Evolutionary conservation across 2,329 filamentous ascomycete genomes (phyloP).

Genomic region (Ophiocordyceps polyrhachis-furcata): DNA sequence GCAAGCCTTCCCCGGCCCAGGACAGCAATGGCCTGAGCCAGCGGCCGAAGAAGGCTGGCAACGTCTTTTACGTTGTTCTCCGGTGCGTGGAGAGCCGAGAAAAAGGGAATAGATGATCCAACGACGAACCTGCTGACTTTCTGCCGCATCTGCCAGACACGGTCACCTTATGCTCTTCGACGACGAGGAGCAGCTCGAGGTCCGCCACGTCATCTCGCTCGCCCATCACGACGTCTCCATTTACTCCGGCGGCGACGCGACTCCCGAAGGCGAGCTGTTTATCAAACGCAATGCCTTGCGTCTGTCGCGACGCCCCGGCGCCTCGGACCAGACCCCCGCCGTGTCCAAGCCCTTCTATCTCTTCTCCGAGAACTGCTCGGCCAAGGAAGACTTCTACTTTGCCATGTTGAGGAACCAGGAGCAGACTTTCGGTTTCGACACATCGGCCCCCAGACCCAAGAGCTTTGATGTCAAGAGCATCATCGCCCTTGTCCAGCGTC

Average conservation of each 20-base stretch:
- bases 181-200: constrained; percentile 84
- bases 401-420: constrained; percentile 74
- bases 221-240: constrained; percentile 73
- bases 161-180: constrained; percentile 97
- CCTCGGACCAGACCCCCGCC: constrained; percentile 33
- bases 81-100: constrained; percentile 33
- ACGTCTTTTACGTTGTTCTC: constrained; percentile 84
- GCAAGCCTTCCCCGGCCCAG: constrained; percentile 36
- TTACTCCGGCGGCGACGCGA: constrained; percentile 58
- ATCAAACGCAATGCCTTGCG: constrained; percentile 88
- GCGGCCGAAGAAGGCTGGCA: constrained; percentile 49
- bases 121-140: constrained; percentile 1
- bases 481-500: constrained; percentile 69
- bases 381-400: constrained; percentile 98
- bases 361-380: constrained; percentile 87
- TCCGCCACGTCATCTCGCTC: constrained; percentile 86
- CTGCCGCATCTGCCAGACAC: constrained; percentile 36
- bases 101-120: no score
- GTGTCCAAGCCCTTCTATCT: constrained; percentile 73
- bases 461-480: constrained; percentile 73
- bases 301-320: constrained; percentile 45
- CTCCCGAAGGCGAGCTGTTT: constrained; percentile 83
- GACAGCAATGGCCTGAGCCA: constrained; percentile 30
- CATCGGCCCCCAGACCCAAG: constrained; percentile 45
- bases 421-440: constrained; percentile 37